A percentile compares a stretch with the other conserved stretches of the same genome.
These are phyloP conservation scores for Vickermania spadyakhi DNA, from an alignment of 208 protist genomes.

Conservation along the genomic window DNA sequence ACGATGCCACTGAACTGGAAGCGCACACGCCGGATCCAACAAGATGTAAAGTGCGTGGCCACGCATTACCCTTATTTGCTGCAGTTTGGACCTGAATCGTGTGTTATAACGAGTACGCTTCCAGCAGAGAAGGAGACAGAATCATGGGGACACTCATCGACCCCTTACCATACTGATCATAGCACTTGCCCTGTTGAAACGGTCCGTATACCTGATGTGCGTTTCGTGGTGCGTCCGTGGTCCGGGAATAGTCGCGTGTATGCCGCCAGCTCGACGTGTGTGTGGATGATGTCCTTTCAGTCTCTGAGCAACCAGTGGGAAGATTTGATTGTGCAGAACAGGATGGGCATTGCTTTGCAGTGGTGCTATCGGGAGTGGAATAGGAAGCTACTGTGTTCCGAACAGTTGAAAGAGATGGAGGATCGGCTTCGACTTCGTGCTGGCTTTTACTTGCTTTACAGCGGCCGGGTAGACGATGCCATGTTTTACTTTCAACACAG, in stretches of 20 bases:
- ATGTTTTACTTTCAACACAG: conserved; percentile 36
- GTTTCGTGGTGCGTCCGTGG: not conserved
- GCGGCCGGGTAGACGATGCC: conserved; percentile 26
- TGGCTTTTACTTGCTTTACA: conserved; percentile 51
- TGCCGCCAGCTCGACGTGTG: conserved; percentile 28
- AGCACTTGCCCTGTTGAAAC: not conserved
- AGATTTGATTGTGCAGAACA: conserved; percentile 32
- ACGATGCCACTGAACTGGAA: not conserved
- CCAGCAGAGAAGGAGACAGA: not conserved
- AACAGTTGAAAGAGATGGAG: conserved; percentile 27
- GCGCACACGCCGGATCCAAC: not conserved
- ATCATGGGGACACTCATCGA: not conserved
- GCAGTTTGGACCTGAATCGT: not conserved
- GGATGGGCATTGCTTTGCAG: conserved; percentile 47
- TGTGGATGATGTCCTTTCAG: conserved; percentile 53
- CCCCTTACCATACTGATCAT: not conserved
- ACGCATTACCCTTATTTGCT: not conserved
- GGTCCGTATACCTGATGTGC: not conserved
- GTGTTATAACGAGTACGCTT: not conserved
- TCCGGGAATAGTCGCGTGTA: conserved; percentile 32
- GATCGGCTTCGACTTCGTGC: conserved; percentile 57
- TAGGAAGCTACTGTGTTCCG: conserved; percentile 13
- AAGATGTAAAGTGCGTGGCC: not conserved
- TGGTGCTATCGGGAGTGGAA: conserved; percentile 28
- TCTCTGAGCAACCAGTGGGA: conserved; percentile 51